phyloP scores from a whole-genome alignment of 2,329 filamentous ascomycete species.

The Verticillium tricorpus region DNA sequence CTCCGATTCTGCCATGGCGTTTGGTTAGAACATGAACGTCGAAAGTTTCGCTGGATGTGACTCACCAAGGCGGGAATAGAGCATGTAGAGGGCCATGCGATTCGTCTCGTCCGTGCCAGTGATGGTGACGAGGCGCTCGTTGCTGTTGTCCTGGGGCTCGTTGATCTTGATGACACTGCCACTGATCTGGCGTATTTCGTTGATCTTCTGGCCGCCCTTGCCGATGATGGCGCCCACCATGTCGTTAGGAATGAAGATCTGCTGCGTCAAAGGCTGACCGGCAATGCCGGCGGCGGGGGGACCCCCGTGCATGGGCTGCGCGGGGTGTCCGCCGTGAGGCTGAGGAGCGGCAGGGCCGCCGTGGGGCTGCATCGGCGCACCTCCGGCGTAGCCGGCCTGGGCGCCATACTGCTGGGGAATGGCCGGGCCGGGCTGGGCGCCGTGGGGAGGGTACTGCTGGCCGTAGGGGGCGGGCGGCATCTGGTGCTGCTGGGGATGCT shows the following conservation, averaged over 20 bases:
- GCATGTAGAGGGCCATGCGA: constrained; percentile 99
- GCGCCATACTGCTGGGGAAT: constrained; percentile 73
- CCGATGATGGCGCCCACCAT: constrained; percentile 99
- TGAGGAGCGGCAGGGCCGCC: constrained; percentile 53
- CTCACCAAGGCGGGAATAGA: constrained; percentile 93
- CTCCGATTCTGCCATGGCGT: constrained; percentile 33
- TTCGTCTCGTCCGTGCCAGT: constrained; percentile 98
- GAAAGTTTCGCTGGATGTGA: constrained; percentile 9
- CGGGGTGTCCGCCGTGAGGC: constrained; percentile 48
- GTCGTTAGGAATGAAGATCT: constrained; percentile 98
- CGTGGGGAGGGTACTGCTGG: constrained; percentile 67
- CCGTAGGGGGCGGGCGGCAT: constrained; percentile 71
- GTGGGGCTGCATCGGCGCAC: constrained; percentile 73
- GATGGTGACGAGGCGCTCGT: constrained; percentile 94
- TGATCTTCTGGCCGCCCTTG: constrained; percentile 98
- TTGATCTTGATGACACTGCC: constrained; percentile 99
- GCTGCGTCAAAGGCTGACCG: constrained; percentile 86
- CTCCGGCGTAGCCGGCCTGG: constrained; percentile 70
- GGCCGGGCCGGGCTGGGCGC: constrained; percentile 57
- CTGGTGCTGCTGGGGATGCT: constrained; percentile 60
- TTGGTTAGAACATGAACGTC: background rate
- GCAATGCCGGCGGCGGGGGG: constrained; percentile 52
- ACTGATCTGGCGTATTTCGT: constrained; percentile 94
- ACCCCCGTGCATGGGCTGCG: constrained; percentile 68
- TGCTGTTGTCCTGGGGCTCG: constrained; percentile 97